Conservation (phyloP, 139 green algal species). For the Astrephomene gubernaculifera region DNA sequence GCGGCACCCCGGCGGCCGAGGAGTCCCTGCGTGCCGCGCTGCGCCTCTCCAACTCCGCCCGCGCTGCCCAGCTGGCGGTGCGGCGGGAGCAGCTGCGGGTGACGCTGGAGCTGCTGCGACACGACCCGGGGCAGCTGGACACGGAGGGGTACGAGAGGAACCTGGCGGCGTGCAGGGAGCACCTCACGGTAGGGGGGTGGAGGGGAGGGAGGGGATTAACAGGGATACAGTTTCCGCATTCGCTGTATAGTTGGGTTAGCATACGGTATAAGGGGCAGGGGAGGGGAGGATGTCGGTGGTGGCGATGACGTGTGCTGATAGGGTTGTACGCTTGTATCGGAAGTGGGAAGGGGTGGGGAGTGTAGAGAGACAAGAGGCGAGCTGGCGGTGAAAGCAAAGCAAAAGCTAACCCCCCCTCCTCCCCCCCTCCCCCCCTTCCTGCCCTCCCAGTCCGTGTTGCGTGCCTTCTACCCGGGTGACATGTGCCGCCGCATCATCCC, state of each 20-base stretch:
- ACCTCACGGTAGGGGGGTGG: slow-evolving; percentile 13
- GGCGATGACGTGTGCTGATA: no score
- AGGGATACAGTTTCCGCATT: not conserved
- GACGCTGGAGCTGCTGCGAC: slow-evolving; percentile 28
- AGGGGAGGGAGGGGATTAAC: not conserved
- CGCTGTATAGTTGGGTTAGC: no score
- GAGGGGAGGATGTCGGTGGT: no score
- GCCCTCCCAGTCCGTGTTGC: not conserved
- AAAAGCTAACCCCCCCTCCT: not conserved
- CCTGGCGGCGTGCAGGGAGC: slow-evolving; percentile 14
- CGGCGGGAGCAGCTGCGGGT: slow-evolving; percentile 19
- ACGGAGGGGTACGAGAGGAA: slow-evolving; percentile 35
- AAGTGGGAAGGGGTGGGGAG: no score
- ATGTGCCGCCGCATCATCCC: slow-evolving; percentile 26
- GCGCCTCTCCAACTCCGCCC: slow-evolving; percentile 7
- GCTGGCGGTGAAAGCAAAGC: no score
- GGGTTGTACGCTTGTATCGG: no score
- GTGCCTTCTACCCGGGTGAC: slow-evolving; percentile 4
- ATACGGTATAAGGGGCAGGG: no score
- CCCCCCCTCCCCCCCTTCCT: not conserved
- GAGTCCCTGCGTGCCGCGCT: not conserved
- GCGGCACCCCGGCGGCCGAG: not conserved
- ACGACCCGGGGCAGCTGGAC: not conserved
- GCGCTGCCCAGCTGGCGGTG: slow-evolving; percentile 18
- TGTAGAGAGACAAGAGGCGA: no score